phyloP scores from a whole-genome alignment of 1,284 basidiomycete species.

The Xanthoconium separans region DNA sequence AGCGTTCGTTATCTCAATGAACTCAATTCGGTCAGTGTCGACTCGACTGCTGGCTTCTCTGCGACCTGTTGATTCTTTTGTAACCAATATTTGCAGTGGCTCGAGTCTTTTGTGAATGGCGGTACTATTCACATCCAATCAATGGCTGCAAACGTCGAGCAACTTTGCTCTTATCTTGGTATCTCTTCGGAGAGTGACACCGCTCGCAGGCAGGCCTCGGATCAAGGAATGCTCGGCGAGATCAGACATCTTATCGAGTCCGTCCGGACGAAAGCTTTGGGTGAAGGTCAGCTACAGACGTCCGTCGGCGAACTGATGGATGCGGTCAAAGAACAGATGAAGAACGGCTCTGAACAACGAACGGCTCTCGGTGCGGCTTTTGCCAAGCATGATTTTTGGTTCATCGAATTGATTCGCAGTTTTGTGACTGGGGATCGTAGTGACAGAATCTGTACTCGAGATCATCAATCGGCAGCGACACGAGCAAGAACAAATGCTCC shows the following conservation, averaged over 20 bases:
- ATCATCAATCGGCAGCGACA: constrained; percentile 66
- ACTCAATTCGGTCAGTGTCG: constrained; percentile 55
- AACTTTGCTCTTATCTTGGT: constrained; percentile 53
- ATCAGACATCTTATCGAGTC: constrained; percentile 28
- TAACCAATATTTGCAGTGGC: constrained; percentile 54
- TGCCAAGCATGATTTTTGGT: not conserved
- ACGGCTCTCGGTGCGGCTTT: constrained; percentile 29
- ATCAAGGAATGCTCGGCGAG: constrained; percentile 24
- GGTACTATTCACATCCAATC: constrained; percentile 68
- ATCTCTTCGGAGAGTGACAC: constrained; percentile 15
- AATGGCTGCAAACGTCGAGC: constrained; percentile 59
- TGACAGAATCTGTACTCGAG: constrained; percentile 55
- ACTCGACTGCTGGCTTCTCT: not conserved
- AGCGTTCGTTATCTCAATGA: constrained; percentile 74
- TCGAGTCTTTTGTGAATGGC: constrained; percentile 76
- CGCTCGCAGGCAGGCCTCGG: not conserved
- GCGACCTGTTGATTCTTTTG: not conserved
- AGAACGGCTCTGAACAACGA: constrained; percentile 25
- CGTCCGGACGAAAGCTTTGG: constrained; percentile 20
- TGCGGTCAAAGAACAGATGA: constrained; percentile 29
- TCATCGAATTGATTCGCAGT: not conserved
- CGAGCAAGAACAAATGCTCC: constrained; percentile 68
- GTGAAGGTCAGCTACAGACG: constrained; percentile 22
- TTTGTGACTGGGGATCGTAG: constrained; percentile 29
- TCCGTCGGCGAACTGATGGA: constrained; percentile 27